Evolutionary conservation across 164 flowering plant genomes (phyloP), one percentile per base, ranked within the genome.

Genomic region (Buxus sempervirens): DNA sequence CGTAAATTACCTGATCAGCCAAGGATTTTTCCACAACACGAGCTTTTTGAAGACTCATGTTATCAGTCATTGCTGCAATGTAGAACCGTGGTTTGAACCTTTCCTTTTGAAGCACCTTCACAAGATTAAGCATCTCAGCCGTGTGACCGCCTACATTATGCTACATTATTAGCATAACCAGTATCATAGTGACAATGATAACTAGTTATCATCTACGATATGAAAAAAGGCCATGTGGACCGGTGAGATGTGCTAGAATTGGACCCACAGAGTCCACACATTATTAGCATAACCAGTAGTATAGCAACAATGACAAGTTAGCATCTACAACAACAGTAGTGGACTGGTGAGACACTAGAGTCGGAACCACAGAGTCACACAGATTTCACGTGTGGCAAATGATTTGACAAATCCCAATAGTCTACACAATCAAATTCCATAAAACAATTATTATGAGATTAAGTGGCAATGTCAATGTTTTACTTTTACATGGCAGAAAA

Each of bases 1-100:
- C 18, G 51, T 15, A 22, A 58, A 66, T 5, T 80, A 89, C 93
- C 84, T 76, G 63, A 63, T 82, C 73, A 60, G 59, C 64, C 73
- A 83, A 71, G 3, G 86, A 79, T 28, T 74, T 71, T 84, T 95
- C 98, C 41, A 89, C 72, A 2, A 60, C 67, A 19, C 75, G 85
- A 70, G 99, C 99, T 74, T 96, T 96, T 57, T 86, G 90, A 64
- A 93, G 90, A 70, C 98, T 89, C 97, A 96, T 91, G 71, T 82
- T 88, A 81, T 96, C 96, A 60, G 98, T 89, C 4, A 85, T 85
- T 68, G 99, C 96, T 16, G 97, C 94, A 68, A 92, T 64, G 62
- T 96, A 93, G 61, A 71, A 81, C 74, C 99, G 78, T 8, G 96
- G 95, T 9, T 59, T 64, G 70, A 88, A 91, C 73, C 83, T 84